A percentile compares a stretch with the other conserved stretches of the same genome.
Conservation (phyloP, 768 basidiomycete species). For the Tulasnella sp. region DNA sequence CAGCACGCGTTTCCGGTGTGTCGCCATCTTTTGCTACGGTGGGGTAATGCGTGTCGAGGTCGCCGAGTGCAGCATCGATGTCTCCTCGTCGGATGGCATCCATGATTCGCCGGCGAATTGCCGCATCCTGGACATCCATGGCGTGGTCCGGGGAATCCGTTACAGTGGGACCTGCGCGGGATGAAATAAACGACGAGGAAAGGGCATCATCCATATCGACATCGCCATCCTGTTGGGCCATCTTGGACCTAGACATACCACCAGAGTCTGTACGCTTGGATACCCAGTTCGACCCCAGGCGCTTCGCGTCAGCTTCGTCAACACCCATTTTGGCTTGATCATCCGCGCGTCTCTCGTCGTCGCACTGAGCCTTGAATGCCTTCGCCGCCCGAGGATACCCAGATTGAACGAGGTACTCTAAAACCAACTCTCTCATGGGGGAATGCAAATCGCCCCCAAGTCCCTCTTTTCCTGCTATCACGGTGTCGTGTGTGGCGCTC, state of each 20-base stretch:
- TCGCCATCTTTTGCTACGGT: constrained; percentile 33
- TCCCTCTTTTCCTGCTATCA: constrained; percentile 20
- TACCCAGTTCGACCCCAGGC: background rate
- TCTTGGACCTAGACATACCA: too few relatives aligned
- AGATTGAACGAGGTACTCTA: constrained; percentile 72
- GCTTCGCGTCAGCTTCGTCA: constrained; percentile 14
- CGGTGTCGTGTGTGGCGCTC: too few relatives aligned
- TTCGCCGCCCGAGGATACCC: constrained; percentile 65
- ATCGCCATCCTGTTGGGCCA: background rate
- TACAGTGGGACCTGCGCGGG: constrained; percentile 5
- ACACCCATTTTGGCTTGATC: constrained; percentile 1
- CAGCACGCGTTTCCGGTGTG: constrained; percentile 2
- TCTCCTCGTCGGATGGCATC: constrained; percentile 56
- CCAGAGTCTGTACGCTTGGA: too few relatives aligned
- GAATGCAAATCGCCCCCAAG: constrained; percentile 39
- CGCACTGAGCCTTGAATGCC: constrained; percentile 46
- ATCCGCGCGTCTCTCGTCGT: constrained; percentile 7
- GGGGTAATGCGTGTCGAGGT: constrained; percentile 46
- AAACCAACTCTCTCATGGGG: constrained; percentile 58
- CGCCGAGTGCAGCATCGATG: constrained; percentile 51
- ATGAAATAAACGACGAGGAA: constrained; percentile 23
- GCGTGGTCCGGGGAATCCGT: too few relatives aligned
- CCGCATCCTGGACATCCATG: constrained; percentile 21
- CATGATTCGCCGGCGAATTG: constrained; percentile 50
- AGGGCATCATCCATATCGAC: constrained; percentile 33